Conservation (phyloP, 225 moss, liverwort and hornwort species). For the Straminergon stramineum region DNA sequence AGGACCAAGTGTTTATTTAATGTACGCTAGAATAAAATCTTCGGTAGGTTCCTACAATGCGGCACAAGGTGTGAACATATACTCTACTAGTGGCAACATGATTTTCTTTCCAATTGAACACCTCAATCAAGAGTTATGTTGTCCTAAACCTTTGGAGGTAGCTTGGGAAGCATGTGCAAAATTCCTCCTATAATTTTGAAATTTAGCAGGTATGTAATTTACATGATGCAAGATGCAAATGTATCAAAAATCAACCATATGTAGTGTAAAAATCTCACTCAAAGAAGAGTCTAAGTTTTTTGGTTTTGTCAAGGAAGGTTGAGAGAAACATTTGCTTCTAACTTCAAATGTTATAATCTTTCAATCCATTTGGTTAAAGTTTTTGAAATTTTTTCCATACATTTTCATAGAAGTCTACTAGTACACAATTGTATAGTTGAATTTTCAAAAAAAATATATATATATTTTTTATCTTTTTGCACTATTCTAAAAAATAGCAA, state of each 20-base stretch:
- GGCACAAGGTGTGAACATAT: not conserved
- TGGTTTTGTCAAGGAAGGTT: rapidly evolving
- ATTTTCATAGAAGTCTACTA: too few relatives aligned
- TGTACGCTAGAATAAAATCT: rapidly evolving
- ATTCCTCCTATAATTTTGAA: not conserved
- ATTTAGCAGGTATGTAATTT: not conserved
- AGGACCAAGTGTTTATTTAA: not conserved
- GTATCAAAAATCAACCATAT: not conserved
- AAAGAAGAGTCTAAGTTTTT: not conserved
- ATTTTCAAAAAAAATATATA: not conserved
- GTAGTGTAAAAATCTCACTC: not conserved
- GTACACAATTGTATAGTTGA: not conserved
- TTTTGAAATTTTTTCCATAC: not conserved
- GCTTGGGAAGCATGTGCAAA: not conserved
- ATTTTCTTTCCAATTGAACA: not conserved
- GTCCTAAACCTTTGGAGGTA: rapidly evolving
- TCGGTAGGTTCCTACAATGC: not conserved
- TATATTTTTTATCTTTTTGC: not conserved
- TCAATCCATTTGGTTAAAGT: not conserved
- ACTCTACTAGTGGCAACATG: not conserved
- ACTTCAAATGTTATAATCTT: not conserved
- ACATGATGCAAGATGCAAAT: not conserved
- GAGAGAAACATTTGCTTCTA: not conserved
- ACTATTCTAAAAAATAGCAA: rapidly evolving
- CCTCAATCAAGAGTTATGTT: not conserved